Conservation (phyloP, 2,329 filamentous ascomycete genomes). For the Alternaria triticimaculans region DNA sequence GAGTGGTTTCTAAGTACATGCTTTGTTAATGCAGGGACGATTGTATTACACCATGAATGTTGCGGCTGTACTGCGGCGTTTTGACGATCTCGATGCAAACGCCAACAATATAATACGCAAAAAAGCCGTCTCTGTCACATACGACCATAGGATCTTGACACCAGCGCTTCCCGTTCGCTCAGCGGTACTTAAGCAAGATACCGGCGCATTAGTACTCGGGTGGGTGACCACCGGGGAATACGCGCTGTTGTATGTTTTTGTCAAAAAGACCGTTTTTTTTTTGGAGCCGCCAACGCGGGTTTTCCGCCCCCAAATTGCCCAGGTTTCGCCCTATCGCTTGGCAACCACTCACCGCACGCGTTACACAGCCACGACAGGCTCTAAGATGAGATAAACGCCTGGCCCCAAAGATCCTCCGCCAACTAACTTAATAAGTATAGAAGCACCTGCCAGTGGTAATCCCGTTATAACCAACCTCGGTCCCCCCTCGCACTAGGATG, state of each 20-base stretch:
- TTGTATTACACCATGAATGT: too few species aligned
- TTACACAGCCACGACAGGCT: background rate
- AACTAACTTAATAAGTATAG: background rate
- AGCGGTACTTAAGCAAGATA: background rate
- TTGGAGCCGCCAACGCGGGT: background rate
- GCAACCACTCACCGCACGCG: background rate
- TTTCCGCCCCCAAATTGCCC: background rate
- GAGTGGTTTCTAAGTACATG: background rate
- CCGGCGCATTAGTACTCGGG: background rate
- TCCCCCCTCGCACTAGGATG: background rate
- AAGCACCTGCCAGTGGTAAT: background rate
- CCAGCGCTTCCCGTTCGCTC: background rate
- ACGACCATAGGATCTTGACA: background rate
- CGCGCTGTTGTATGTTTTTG: background rate
- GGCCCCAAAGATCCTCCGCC: background rate
- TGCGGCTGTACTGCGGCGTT: background rate
- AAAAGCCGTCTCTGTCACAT: background rate
- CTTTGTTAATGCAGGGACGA: too few species aligned
- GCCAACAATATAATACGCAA: background rate
- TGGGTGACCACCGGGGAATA: background rate
- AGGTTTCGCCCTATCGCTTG: background rate
- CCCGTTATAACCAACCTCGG: background rate
- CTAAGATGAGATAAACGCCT: background rate
- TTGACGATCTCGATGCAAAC: background rate
- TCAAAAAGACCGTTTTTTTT: background rate